These are phyloP conservation scores for Nephelium lappaceum DNA, from an alignment of 345 rosid species.

Conservation along the genomic window DNA sequence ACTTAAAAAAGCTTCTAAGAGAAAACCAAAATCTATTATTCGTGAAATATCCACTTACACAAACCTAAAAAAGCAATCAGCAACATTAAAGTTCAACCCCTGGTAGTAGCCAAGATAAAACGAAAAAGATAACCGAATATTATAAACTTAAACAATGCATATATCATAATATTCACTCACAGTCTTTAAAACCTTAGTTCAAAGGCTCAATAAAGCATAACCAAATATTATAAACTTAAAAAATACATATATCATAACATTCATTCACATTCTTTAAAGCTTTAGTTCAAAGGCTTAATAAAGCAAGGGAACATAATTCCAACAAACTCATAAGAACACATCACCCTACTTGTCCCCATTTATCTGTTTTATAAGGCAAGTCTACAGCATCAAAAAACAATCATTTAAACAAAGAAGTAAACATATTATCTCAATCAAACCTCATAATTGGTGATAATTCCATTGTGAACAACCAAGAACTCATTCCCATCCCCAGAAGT, in stretches of 20 bases:
- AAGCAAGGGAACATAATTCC: neutral
- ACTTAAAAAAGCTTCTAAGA: neutral
- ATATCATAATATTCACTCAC: neutral
- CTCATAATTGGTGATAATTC: slow-evolving; percentile 85
- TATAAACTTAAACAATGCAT: neutral
- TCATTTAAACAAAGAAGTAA: neutral
- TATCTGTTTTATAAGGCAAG: neutral
- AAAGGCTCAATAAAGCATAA: neutral
- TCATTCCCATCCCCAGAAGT: slow-evolving; percentile 80
- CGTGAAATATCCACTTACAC: neutral
- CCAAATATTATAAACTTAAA: neutral
- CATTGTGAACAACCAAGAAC: slow-evolving; percentile 94
- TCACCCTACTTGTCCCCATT: neutral
- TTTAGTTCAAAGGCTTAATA: neutral
- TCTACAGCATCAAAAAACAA: neutral
- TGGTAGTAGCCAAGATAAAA: neutral
- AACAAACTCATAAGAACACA: neutral
- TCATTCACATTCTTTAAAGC: neutral
- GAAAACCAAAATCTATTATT: neutral
- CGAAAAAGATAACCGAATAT: neutral
- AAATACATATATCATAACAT: neutral
- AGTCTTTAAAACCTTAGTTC: neutral
- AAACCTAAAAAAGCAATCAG: neutral
- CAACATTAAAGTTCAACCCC: neutral
- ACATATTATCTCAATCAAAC: slow-evolving; percentile 35